Base-by-base conservation (phyloP, 768 basidiomycete species). In the Rossbeevera mucosa region DNA sequence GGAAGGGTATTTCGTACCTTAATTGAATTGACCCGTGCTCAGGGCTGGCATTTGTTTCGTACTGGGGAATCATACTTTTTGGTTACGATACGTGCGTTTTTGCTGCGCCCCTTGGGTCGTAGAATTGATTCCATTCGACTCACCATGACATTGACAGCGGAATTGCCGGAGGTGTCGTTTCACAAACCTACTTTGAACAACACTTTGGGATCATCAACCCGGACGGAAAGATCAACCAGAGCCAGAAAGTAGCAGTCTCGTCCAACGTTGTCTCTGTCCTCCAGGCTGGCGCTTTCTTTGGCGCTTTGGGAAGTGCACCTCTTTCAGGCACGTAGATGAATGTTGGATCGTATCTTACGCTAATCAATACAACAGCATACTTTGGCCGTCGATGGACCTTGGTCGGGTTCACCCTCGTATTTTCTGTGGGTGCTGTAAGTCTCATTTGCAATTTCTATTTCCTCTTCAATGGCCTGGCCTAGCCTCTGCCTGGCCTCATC, bases 221-320 rank as follows among this genome's bases (percentile, higher is more conserved):
- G 1, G 65, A 79, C 49, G 80, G 80, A 21, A 60, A 59, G 1
- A 64, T 67, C 38, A 68, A 83, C 64, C 12, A 63, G 20, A 55
- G 55, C 21, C 67, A 72, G 31, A 58, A 67, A 18, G 78, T 85
- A 51, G 71, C 75, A 4, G 73, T 92, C n/a, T 85, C 84, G 0
- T 85, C 86, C 40, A 91, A 88, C 57, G 85, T 94, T 40, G 92
- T 94, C 16, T 89, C 91, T 3, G 88, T 93, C 4, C 76, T 94
- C 9, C 91, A 93, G 64, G 88, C 83, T 4, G 90, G 90, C 11
- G 88, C 89, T 1, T 92, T 93, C 77, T 93, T 93, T 62, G 92
- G 91, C 52, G 88, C 91, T 13, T 65, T 94, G 6, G 78, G 79
- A 9, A 85, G 83, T 57, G 85, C 86, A 1, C 85, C 85, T 0